Evolutionary conservation across 495 filamentous ascomycete genomes (phyloP).

Genomic region (Xanthoparmelia taractica): DNA sequence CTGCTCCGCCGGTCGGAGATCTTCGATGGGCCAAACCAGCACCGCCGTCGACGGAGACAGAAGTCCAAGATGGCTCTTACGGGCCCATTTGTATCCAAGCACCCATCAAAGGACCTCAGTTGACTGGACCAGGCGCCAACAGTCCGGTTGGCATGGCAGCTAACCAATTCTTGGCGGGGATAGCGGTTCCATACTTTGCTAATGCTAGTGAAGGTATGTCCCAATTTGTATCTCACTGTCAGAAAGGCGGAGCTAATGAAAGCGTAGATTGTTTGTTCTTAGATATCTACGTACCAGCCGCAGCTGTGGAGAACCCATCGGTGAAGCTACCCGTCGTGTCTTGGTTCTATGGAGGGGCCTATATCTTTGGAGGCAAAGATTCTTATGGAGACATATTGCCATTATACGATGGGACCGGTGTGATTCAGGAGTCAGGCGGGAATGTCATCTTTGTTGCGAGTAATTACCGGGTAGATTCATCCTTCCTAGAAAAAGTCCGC

Average conservation of each 20-base stretch:
- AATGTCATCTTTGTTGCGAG: slow-evolving; percentile 40
- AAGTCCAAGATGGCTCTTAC: slow-evolving; percentile 45
- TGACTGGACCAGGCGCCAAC: slow-evolving; percentile 32
- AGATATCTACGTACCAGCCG: slow-evolving; percentile 36
- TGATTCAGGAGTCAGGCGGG: slow-evolving; percentile 32
- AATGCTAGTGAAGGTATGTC: slow-evolving; percentile 21
- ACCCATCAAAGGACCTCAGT: slow-evolving; percentile 32
- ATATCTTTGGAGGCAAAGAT: slow-evolving; percentile 29
- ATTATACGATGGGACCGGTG: slow-evolving; percentile 26
- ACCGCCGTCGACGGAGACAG: slow-evolving; percentile 38
- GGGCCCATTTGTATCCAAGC: slow-evolving; percentile 41
- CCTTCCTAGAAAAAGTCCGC: slow-evolving; percentile 1
- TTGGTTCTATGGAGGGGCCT: slow-evolving; percentile 32
- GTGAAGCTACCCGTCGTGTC: slow-evolving; percentile 28
- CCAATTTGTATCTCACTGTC: neutral
- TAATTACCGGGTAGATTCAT: slow-evolving; percentile 36
- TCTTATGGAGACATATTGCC: slow-evolving; percentile 19
- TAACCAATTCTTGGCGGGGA: slow-evolving; percentile 33
- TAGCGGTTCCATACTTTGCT: slow-evolving; percentile 21
- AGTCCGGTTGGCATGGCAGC: slow-evolving; percentile 33
- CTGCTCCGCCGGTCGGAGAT: slow-evolving; percentile 45
- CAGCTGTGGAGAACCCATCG: slow-evolving; percentile 29
- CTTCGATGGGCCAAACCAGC: slow-evolving; percentile 50
- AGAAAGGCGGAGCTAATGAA: neutral
- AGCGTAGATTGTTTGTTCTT: slow-evolving; percentile 39